A percentile compares a stretch with the other conserved stretches of the same genome.
Conservation (phyloP, 805 yeast species). For the Candida andamanensis region DNA sequence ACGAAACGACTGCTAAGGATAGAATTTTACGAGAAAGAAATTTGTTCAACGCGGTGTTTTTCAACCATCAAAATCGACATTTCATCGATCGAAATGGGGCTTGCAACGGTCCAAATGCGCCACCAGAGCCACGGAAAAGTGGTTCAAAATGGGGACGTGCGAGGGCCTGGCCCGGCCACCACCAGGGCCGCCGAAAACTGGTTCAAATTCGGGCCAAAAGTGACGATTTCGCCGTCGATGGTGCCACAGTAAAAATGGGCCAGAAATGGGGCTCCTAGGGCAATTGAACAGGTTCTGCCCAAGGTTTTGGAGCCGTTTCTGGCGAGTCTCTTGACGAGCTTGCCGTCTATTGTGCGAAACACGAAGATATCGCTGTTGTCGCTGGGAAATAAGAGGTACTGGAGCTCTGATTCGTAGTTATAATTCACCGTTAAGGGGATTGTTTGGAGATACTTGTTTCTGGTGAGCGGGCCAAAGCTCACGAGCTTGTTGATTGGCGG, state of each 20-base stretch:
- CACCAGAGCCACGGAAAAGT: too few relatives aligned
- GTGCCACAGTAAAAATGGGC: slow-evolving; percentile 56
- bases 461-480: slow-evolving; percentile 73
- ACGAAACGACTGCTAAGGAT: too few relatives aligned
- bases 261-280: slow-evolving; percentile 40
- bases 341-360: slow-evolving; percentile 57
- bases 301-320: slow-evolving; percentile 36
- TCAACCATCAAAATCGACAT: too few relatives aligned
- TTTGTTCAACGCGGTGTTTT: not conserved
- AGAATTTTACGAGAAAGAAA: not conserved
- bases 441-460: slow-evolving; percentile 51
- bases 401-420: slow-evolving; percentile 47
- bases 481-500: slow-evolving; percentile 55
- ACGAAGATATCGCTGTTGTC: slow-evolving; percentile 69
- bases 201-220: slow-evolving; percentile 41
- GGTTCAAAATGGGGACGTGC: too few relatives aligned
- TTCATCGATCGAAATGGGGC: too few relatives aligned
- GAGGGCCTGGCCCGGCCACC: too few relatives aligned
- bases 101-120: too few relatives aligned
- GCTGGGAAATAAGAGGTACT: slow-evolving; percentile 63
- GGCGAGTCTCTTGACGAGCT: slow-evolving; percentile 52
- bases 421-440: slow-evolving; percentile 53
- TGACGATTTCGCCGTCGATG: slow-evolving; percentile 58
- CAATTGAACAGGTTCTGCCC: slow-evolving; percentile 49
- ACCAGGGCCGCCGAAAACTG: too few relatives aligned